A percentile compares a stretch with the other conserved stretches of the same genome.
These are phyloP conservation scores for Chaetothyriales sp. DNA, from an alignment of 2,329 filamentous ascomycete species.

Conservation along the genomic window DNA sequence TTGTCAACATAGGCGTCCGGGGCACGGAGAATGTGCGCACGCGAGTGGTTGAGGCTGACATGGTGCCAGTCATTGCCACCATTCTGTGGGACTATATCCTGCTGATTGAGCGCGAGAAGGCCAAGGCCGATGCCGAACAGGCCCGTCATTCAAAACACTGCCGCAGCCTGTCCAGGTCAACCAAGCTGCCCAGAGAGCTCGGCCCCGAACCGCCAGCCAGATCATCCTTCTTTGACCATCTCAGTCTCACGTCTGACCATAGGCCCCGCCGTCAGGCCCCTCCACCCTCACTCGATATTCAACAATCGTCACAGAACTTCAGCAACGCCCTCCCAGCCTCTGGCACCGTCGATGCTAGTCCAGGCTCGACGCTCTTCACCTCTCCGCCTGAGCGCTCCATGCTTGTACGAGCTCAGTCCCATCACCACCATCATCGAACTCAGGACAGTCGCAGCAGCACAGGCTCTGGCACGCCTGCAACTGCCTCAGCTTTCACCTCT, in stretches of 20 bases:
- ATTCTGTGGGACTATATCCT: constrained; percentile 98
- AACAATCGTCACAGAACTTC: constrained; percentile 37
- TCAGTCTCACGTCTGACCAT: constrained; percentile 41
- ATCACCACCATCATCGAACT: constrained; percentile 32
- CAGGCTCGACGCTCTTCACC: constrained; percentile 48
- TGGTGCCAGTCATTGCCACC: constrained; percentile 96
- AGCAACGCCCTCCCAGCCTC: constrained; percentile 27
- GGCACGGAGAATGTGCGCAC: constrained; percentile 90
- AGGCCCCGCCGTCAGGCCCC: constrained; percentile 64
- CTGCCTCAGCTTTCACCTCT: constrained; percentile 49
- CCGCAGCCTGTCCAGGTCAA: constrained; percentile 20
- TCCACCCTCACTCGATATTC: constrained; percentile 70
- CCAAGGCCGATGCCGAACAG: constrained; percentile 67
- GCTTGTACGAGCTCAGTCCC: constrained; percentile 37
- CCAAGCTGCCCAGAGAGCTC: constrained; percentile 18
- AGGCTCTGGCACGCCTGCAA: constrained; percentile 50
- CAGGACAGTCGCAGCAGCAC: constrained; percentile 31
- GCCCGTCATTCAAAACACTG: constrained; percentile 23
- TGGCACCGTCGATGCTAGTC: constrained; percentile 44
- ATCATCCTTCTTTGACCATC: constrained; percentile 30
- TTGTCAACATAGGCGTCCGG: constrained; percentile 94
- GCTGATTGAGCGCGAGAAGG: constrained; percentile 79
- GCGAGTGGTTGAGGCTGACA: constrained; percentile 91
- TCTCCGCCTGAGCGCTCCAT: constrained; percentile 58
- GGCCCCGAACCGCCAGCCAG: constrained; percentile 20